Conservation (phyloP, 306 rosid genomes). For the Ormosia semicastrata region DNA sequence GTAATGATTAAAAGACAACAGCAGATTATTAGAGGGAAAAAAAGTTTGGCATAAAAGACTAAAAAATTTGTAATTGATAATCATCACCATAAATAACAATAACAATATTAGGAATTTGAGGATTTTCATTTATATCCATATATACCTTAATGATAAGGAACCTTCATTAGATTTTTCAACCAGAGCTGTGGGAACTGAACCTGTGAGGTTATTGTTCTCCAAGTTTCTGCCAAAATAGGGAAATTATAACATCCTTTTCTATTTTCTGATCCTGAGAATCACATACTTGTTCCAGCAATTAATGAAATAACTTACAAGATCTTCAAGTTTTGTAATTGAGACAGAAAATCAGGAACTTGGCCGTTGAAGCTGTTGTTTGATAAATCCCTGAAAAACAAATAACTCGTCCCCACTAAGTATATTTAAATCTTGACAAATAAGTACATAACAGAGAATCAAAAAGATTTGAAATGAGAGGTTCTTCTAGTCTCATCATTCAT, state of each 20-base stretch:
- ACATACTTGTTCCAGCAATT: neutral
- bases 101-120: neutral
- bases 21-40: neutral
- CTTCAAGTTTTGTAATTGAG: slow-evolving; percentile 18
- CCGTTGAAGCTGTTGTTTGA: slow-evolving; percentile 47
- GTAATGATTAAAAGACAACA: neutral
- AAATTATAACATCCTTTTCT: neutral
- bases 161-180: slow-evolving; percentile 22
- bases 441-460: neutral
- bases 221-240: slow-evolving; percentile 39
- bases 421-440: neutral
- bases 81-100: neutral
- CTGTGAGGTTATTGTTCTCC: slow-evolving; percentile 41
- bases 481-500: neutral
- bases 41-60: neutral
- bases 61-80: neutral
- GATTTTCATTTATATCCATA: neutral
- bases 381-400: slow-evolving; percentile 44
- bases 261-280: neutral
- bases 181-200: slow-evolving; percentile 30
- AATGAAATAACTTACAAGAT: slow-evolving; percentile 39
- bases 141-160: slow-evolving; percentile 39
- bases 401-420: neutral
- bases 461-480: neutral
- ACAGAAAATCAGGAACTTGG: slow-evolving; percentile 25